A percentile compares a stretch with the other conserved stretches of the same genome.
These are phyloP conservation scores for Medicago truncatula DNA, from an alignment of 306 rosid species.

Conservation along the genomic window MtrunA17r5.0-ANR NC_053042.1:4379001-4379500, in stretches of 20 bases:
- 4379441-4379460: slow-evolving; percentile 97
- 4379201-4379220: slow-evolving; percentile 19
- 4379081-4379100: slow-evolving; percentile 11
- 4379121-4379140: slow-evolving; percentile 4
- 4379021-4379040: slow-evolving; percentile 5
- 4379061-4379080: neutral
- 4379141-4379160: slow-evolving; percentile 37
- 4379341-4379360: slow-evolving; percentile 20
- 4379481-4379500: slow-evolving; percentile 96
- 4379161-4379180: slow-evolving; percentile 25
- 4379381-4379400: slow-evolving; percentile 40
- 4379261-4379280: slow-evolving; percentile 7
- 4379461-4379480: slow-evolving; percentile 96
- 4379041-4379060: slow-evolving; percentile 1
- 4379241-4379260: slow-evolving; percentile 1
- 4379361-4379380: slow-evolving; percentile 8
- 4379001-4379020: slow-evolving; percentile 14
- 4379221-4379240: slow-evolving; percentile 34
- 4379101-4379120: slow-evolving; percentile 19
- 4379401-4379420: slow-evolving; percentile 79
- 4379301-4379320: slow-evolving; percentile 22
- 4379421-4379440: slow-evolving; percentile 98
- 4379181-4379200: slow-evolving; percentile 28
- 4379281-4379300: slow-evolving; percentile 29
- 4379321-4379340: slow-evolving; percentile 19